Percentiles rank a stretch among this genome's conserved stretches.
These are phyloP conservation scores for Ceratocystis destructans DNA, from an alignment of 2,329 filamentous ascomycete genomes.

Conservation along the genomic window DNA sequence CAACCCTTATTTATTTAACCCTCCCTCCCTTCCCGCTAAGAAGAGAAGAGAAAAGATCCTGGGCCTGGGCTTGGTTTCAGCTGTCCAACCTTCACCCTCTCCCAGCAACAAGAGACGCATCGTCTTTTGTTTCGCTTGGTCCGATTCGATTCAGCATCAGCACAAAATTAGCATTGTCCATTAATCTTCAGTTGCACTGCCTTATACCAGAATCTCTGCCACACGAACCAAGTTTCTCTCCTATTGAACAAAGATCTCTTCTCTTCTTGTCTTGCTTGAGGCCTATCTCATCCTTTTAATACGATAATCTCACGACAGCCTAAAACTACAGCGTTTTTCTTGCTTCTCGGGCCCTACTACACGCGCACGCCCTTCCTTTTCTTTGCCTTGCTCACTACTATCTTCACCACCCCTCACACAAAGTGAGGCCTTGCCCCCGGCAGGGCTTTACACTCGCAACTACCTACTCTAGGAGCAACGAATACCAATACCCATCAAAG, in stretches of 20 bases:
- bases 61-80: conserved; percentile 1
- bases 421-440: conserved; percentile 16
- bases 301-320: background rate
- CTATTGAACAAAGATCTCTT: background rate
- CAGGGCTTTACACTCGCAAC: conserved; percentile 15
- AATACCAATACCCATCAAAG: conserved; percentile 20
- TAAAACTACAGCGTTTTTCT: background rate
- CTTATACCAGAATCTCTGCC: background rate
- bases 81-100: background rate
- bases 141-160: background rate
- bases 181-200: background rate
- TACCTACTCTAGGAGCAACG: conserved; percentile 10
- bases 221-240: background rate
- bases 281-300: background rate
- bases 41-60: background rate
- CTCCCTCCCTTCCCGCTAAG: background rate
- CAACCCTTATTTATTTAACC: background rate
- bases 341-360: background rate
- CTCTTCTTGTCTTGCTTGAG: background rate
- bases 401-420: background rate
- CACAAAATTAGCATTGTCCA: background rate
- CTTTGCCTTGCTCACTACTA: background rate
- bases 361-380: background rate
- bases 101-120: background rate
- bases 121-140: conserved; percentile 8